These are phyloP conservation scores for Cetraspora pellucida DNA, from an alignment of 192 early-diverging fungal genomes.

Conservation along the genomic window DNA sequence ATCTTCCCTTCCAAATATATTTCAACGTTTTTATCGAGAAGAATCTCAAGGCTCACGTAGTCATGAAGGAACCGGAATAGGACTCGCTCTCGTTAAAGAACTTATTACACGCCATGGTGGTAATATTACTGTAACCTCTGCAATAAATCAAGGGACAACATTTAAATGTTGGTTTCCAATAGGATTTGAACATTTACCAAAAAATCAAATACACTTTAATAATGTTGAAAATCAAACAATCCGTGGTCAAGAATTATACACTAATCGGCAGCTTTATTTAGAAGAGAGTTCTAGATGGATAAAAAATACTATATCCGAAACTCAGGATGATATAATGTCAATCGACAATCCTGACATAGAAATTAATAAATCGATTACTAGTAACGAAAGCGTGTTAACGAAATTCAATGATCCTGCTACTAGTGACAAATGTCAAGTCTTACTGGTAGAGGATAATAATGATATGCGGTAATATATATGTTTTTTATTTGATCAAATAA, in stretches of 20 bases:
- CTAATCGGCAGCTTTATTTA: slow-evolving; percentile 37
- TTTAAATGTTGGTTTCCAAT: slow-evolving; percentile 54
- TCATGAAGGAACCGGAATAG: no score
- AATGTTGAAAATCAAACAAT: not conserved
- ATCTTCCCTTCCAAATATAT: slow-evolving; percentile 46
- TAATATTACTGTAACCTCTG: slow-evolving; percentile 42
- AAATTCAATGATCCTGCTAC: no score
- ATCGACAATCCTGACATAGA: no score
- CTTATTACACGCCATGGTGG: slow-evolving; percentile 59
- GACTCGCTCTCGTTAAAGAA: no score
- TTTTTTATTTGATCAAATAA: no score
- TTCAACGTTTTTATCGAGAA: no score
- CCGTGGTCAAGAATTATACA: not conserved
- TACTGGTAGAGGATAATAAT: slow-evolving; percentile 49
- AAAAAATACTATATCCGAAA: no score
- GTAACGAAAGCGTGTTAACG: no score
- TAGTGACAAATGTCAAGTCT: slow-evolving; percentile 20
- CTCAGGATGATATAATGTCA: no score
- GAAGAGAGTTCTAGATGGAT: slow-evolving; percentile 42
- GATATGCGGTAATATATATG: slow-evolving; percentile 51
- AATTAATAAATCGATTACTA: no score
- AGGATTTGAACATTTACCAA: slow-evolving; percentile 51
- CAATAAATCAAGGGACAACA: slow-evolving; percentile 49
- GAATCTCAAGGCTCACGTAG: no score
- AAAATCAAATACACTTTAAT: slow-evolving; percentile 39